Conservation (phyloP, 148 eudicot genomes). For the Linanthus parryae region DNA sequence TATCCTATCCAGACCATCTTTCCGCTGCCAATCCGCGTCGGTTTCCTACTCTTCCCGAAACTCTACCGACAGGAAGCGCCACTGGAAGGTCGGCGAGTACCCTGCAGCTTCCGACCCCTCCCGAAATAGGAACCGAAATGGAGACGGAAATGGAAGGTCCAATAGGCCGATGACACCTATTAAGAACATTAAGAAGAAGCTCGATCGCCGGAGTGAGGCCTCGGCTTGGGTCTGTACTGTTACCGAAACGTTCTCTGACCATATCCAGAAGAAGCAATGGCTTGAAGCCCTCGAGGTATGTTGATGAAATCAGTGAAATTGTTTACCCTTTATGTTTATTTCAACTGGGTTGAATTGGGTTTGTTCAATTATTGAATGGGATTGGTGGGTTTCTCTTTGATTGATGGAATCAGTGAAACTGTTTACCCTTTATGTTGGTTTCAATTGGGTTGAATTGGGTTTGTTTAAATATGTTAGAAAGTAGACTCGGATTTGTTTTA, state of each 20-base stretch:
- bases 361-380: no score
- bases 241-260: constrained; percentile 72
- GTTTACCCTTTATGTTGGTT: neutral
- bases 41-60: no score
- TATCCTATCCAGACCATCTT: no score
- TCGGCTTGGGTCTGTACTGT: constrained; percentile 84
- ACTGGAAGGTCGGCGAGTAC: constrained; percentile 83
- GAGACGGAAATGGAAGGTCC: constrained; percentile 15
- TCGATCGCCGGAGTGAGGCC: constrained; percentile 53
- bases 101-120: constrained; percentile 41
- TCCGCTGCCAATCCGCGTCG: no score
- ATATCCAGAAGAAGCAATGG: constrained; percentile 73
- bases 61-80: no score
- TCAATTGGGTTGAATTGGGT: neutral
- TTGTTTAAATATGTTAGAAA: no score
- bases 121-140: constrained; percentile 12
- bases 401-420: neutral
- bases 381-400: no score
- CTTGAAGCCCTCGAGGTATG: constrained; percentile 73
- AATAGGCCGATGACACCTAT: constrained; percentile 28
- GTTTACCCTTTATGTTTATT: neutral
- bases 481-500: no score
- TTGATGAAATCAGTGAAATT: neutral
- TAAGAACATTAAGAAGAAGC: constrained; percentile 72
- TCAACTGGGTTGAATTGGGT: neutral